These are phyloP conservation scores for Globisporangium lucens DNA, from an alignment of 352 stramenopile species.

Conservation along the genomic window DNA sequence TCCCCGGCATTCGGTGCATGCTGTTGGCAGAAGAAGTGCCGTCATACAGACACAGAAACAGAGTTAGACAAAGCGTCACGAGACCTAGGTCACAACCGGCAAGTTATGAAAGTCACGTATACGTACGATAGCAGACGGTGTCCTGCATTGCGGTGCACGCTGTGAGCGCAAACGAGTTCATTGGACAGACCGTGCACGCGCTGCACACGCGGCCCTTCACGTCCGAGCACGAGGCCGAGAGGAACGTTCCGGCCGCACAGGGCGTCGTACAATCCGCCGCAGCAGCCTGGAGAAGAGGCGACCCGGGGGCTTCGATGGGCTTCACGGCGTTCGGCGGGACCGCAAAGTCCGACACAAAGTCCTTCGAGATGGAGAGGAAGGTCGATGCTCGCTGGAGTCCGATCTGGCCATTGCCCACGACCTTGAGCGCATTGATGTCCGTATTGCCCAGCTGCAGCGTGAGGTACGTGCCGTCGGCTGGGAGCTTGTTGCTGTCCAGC, in stretches of 20 bases:
- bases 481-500: slow-evolving; percentile 40
- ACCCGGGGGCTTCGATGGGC: slow-evolving; percentile 15
- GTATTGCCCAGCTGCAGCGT: slow-evolving; percentile 42
- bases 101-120: neutral
- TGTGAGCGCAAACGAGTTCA: slow-evolving; percentile 49
- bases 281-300: slow-evolving; percentile 33
- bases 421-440: slow-evolving; percentile 36
- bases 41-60: neutral
- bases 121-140: slow-evolving; percentile 70
- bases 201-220: slow-evolving; percentile 49
- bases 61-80: neutral
- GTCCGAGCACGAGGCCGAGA: slow-evolving; percentile 60
- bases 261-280: slow-evolving; percentile 51
- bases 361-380: slow-evolving; percentile 36
- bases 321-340: slow-evolving; percentile 33
- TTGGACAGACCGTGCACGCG: slow-evolving; percentile 53
- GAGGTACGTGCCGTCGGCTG: slow-evolving; percentile 59
- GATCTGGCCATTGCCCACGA: slow-evolving; percentile 45
- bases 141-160: slow-evolving; percentile 51
- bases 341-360: slow-evolving; percentile 50
- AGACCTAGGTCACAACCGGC: neutral
- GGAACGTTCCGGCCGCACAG: slow-evolving; percentile 41
- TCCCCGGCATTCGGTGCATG: slow-evolving; percentile 61
- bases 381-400: slow-evolving; percentile 44
- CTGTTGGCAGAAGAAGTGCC: slow-evolving; percentile 22